Evolutionary conservation across 2,329 filamentous ascomycete genomes (phyloP).

Genomic region (Helotiales sp.): DNA sequence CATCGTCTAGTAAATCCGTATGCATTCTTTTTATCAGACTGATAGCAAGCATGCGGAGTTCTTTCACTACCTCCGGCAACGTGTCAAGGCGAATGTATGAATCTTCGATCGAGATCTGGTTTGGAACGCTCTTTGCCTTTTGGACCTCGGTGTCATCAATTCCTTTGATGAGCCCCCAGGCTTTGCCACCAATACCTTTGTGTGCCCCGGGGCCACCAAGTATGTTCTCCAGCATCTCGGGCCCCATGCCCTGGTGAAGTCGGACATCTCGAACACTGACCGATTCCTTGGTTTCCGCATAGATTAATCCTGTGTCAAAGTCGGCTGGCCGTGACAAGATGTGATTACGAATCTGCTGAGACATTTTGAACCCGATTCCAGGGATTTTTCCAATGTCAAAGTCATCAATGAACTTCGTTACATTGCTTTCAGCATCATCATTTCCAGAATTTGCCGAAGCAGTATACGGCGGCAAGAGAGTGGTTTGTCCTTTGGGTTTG

Average conservation of each 20-base stretch:
- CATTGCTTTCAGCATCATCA: slow-evolving; percentile 50
- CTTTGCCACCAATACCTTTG: slow-evolving; percentile 70
- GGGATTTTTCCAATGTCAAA: slow-evolving; percentile 82
- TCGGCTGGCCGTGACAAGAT: slow-evolving; percentile 53
- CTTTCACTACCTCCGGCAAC: slow-evolving; percentile 65
- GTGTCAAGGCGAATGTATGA: slow-evolving; percentile 78
- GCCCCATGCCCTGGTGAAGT: slow-evolving; percentile 63
- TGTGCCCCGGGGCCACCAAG: slow-evolving; percentile 73
- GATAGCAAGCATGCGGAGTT: slow-evolving; percentile 69
- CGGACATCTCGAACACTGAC: slow-evolving; percentile 72
- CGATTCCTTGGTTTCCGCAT: slow-evolving; percentile 56
- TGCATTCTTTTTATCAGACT: slow-evolving; percentile 81
- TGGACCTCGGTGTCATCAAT: slow-evolving; percentile 77
- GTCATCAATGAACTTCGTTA: slow-evolving; percentile 72
- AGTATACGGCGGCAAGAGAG: slow-evolving; percentile 69
- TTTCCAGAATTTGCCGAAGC: slow-evolving; percentile 29
- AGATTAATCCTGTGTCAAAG: slow-evolving; percentile 51
- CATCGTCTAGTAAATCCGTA: slow-evolving; percentile 67
- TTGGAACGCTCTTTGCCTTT: slow-evolving; percentile 72
- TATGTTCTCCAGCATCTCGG: slow-evolving; percentile 68
- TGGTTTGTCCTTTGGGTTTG: slow-evolving; percentile 89
- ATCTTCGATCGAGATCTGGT: slow-evolving; percentile 94
- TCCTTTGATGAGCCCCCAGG: slow-evolving; percentile 83
- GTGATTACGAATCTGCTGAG: slow-evolving; percentile 67
- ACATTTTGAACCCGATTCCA: slow-evolving; percentile 82